Evolutionary conservation across 176 grass and related monocot genomes (phyloP).

Genomic region (Leersia perrieri): DNA sequence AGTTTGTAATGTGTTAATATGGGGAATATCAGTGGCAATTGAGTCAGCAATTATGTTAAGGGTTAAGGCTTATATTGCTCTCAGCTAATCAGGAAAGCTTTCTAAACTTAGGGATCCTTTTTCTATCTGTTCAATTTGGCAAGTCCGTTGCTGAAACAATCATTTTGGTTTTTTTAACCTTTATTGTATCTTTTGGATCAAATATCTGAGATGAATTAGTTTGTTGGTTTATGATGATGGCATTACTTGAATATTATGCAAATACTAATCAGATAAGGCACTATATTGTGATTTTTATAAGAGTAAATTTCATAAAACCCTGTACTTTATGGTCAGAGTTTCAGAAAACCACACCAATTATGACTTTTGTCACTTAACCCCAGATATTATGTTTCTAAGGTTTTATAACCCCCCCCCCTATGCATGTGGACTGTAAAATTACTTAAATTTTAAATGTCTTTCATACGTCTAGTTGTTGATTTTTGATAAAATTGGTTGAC

Average conservation of each 20-base stretch:
- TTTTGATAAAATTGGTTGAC: too few species aligned
- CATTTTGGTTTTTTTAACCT: not conserved
- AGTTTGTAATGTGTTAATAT: not conserved
- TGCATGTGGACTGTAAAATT: too few species aligned
- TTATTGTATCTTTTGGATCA: not conserved
- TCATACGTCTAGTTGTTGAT: too few species aligned
- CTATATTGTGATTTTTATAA: not conserved
- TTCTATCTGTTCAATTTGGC: not conserved
- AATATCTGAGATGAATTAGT: not conserved
- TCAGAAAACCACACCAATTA: too few species aligned
- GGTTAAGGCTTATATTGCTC: not conserved
- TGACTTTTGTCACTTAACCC: too few species aligned
- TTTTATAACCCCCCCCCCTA: too few species aligned
- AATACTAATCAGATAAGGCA: not conserved
- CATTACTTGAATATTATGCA: conserved; percentile 21
- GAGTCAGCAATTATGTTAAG: not conserved
- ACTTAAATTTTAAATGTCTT: too few species aligned
- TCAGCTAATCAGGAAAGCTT: not conserved
- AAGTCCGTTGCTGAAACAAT: not conserved
- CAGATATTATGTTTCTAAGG: too few species aligned
- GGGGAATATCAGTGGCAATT: not conserved
- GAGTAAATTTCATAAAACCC: too few species aligned
- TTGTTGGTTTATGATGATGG: not conserved
- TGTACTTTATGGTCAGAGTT: too few species aligned
- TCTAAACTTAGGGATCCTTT: not conserved